Percentiles rank a stretch among this genome's conserved stretches.
These are phyloP conservation scores for Lantana camara DNA, from an alignment of 257 asterid genomes.

Conservation along the genomic window DNA sequence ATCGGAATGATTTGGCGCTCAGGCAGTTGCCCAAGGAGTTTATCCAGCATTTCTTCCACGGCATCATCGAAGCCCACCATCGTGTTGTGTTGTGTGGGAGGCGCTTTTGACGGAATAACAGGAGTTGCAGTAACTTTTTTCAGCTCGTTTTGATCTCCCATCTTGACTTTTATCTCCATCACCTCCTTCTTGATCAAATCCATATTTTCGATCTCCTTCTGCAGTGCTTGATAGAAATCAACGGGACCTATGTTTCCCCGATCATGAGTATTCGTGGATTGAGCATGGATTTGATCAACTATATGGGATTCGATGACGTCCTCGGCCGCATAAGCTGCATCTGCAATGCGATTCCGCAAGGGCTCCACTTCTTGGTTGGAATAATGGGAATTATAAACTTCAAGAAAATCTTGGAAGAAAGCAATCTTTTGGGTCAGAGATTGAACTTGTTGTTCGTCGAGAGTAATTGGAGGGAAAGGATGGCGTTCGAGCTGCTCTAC, in stretches of 20 bases:
- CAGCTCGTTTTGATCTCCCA: neutral
- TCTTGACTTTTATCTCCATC: neutral
- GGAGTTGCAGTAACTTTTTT: too few species aligned
- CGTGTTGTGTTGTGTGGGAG: too few species aligned
- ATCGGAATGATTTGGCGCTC: too few species aligned
- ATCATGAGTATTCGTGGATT: neutral
- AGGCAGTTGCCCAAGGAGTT: too few species aligned
- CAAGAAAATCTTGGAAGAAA: neutral
- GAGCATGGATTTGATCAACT: neutral
- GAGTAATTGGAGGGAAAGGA: neutral
- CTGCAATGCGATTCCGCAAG: conserved; percentile 11
- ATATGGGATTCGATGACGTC: too few species aligned
- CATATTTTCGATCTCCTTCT: neutral
- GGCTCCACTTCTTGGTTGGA: neutral
- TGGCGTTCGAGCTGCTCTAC: neutral
- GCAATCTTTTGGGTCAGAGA: conserved; percentile 18
- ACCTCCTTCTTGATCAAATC: neutral
- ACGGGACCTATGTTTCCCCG: neutral
- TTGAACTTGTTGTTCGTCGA: neutral
- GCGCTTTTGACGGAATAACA: neutral
- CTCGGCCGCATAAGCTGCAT: conserved; percentile 5
- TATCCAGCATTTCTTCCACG: too few species aligned
- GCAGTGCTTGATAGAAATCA: neutral
- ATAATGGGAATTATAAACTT: neutral
- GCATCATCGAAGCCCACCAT: too few species aligned